A percentile compares a stretch with the other conserved stretches of the same genome.
phyloP scores from a whole-genome alignment of 495 filamentous ascomycete genomes.

The Neurospora sp. region DNA sequence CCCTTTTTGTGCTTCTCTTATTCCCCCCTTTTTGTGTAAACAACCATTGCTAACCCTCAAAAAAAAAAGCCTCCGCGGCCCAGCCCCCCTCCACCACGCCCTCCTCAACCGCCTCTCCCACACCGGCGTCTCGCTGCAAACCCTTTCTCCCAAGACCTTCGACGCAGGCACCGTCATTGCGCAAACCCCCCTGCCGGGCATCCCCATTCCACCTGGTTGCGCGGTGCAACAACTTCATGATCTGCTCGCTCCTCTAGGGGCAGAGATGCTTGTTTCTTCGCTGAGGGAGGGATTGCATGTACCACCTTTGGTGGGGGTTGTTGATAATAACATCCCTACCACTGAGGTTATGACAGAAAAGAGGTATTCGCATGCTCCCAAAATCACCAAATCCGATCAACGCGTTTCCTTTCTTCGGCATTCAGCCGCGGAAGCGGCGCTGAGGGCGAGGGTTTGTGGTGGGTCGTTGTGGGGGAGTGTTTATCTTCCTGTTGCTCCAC shows the following conservation, averaged over 20 bases:
- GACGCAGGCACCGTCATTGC: constrained; percentile 67
- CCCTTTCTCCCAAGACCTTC: constrained; percentile 61
- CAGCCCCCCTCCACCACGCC: constrained; percentile 69
- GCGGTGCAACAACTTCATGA: constrained; percentile 17
- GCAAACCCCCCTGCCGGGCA: constrained; percentile 37
- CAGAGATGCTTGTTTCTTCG: constrained; percentile 50
- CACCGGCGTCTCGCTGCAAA: constrained; percentile 77
- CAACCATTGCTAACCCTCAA: background rate
- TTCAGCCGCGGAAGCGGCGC: background rate
- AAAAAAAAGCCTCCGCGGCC: constrained; percentile 53
- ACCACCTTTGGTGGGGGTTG: constrained; percentile 40
- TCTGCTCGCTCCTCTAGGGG: constrained; percentile 40
- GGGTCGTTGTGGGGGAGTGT: constrained; percentile 18
- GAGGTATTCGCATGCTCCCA: constrained; percentile 22
- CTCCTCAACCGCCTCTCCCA: constrained; percentile 45
- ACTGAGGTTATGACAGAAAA: background rate
- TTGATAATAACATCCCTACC: background rate
- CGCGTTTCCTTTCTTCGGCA: constrained; percentile 8
- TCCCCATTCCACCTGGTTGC: constrained; percentile 9
- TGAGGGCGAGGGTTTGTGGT: constrained; percentile 1
- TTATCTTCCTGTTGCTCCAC: background rate
- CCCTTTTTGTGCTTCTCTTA: background rate
- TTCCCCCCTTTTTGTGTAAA: background rate
- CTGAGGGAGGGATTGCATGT: constrained; percentile 53
- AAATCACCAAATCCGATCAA: constrained; percentile 23